These are phyloP conservation scores for Gaillardinia entomophila DNA, from an alignment of 805 yeast genomes.

Conservation along the genomic window DNA sequence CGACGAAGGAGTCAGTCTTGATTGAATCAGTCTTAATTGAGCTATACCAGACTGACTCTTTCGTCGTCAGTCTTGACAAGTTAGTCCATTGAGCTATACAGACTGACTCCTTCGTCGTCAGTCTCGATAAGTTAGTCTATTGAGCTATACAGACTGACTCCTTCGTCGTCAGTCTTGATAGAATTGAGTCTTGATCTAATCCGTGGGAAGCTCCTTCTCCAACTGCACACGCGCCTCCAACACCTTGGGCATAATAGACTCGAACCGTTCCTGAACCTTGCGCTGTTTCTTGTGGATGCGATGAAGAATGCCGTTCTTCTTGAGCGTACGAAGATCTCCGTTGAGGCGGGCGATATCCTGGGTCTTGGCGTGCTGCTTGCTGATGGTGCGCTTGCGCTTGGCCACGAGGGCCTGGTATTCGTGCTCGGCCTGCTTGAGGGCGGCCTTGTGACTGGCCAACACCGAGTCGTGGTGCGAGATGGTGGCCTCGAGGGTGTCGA, in stretches of 20 bases:
- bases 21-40: too few relatives aligned
- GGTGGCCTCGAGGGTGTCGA: constrained; percentile 15
- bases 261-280: constrained; percentile 28
- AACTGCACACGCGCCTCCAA: constrained; percentile 16
- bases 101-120: too few relatives aligned
- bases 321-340: constrained; percentile 20
- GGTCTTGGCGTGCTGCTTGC: constrained; percentile 16
- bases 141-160: too few relatives aligned
- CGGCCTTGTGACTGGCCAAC: constrained; percentile 13
- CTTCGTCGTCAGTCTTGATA: too few relatives aligned
- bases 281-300: constrained; percentile 19
- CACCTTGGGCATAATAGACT: constrained; percentile 27
- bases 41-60: too few relatives aligned
- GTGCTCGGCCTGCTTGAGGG: constrained; percentile 15
- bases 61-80: too few relatives aligned
- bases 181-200: too few relatives aligned
- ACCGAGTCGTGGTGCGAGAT: constrained; percentile 18
- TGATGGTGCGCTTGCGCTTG: constrained; percentile 20
- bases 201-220: constrained; percentile 10
- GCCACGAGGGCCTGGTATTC: constrained; percentile 15
- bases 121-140: too few relatives aligned
- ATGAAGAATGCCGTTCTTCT: constrained; percentile 17
- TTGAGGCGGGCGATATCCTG: constrained; percentile 21
- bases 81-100: too few relatives aligned
- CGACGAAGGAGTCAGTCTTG: too few relatives aligned